These are phyloP conservation scores for Solanum chacoense DNA, from an alignment of 305 asterid species.

Conservation along the genomic window DNA sequence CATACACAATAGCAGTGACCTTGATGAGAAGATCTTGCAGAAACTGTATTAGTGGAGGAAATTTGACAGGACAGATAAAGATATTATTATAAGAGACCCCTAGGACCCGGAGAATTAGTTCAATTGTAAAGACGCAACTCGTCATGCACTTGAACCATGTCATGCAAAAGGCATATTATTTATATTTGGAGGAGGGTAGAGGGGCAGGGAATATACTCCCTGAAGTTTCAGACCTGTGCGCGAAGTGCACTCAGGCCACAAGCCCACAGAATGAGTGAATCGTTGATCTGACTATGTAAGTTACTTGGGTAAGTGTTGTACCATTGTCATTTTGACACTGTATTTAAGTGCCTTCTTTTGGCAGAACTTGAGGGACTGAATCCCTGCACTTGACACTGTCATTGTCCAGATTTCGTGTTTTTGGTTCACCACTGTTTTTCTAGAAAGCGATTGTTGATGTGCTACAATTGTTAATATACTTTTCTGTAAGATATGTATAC, in stretches of 20 bases:
- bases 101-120: background rate
- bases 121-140: background rate
- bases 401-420: background rate
- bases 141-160: background rate
- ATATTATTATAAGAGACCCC: conserved; percentile 16
- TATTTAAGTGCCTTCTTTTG: background rate
- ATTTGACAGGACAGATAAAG: conserved; percentile 21
- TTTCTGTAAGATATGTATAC: background rate
- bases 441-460: background rate
- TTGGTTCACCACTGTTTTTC: background rate
- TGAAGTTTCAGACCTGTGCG: background rate
- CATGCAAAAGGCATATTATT: background rate
- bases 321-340: background rate
- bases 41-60: conserved; percentile 14
- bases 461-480: background rate
- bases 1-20: conserved; percentile 11
- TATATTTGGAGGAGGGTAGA: background rate
- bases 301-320: background rate
- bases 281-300: background rate
- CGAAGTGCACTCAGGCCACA: background rate
- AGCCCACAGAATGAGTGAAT: background rate
- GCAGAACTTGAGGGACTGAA: background rate
- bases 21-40: conserved; percentile 1
- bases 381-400: background rate
- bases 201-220: background rate